These are phyloP conservation scores for Eimeria praecox DNA, from an alignment of 169 alveolate species.

Conservation along the genomic window DNA sequence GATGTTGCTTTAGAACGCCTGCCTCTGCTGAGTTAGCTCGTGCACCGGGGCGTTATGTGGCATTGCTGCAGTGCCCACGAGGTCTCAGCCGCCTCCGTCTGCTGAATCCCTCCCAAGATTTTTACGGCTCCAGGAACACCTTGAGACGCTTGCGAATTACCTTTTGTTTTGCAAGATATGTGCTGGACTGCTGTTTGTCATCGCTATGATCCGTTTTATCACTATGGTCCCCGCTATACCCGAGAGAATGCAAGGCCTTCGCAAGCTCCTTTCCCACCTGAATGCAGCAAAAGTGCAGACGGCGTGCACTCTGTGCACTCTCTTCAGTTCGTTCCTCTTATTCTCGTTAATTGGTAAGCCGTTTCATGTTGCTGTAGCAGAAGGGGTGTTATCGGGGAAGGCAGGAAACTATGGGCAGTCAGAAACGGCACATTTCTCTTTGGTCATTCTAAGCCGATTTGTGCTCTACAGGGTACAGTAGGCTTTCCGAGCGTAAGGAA, in stretches of 20 bases:
- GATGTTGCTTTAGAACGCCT: background rate
- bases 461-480: background rate
- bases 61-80: conserved; percentile 24
- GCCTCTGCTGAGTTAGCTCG: background rate
- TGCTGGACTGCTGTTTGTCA: conserved; percentile 54
- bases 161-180: conserved; percentile 59
- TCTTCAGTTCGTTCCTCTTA: conserved; percentile 54
- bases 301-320: conserved; percentile 62
- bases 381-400: background rate
- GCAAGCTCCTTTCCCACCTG: conserved; percentile 67
- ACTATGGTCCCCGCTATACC: conserved; percentile 76
- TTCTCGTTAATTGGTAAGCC: conserved; percentile 53
- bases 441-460: background rate
- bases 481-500: background rate
- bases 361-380: background rate
- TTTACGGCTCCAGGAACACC: conserved; percentile 62
- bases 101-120: conserved; percentile 74
- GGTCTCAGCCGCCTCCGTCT: conserved; percentile 76
- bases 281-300: conserved; percentile 65
- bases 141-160: conserved; percentile 36
- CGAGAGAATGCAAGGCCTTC: conserved; percentile 49
- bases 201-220: conserved; percentile 51
- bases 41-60: background rate
- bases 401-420: no score
- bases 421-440: background rate